These are phyloP conservation scores for Chaetomiaceae sp. DNA, from an alignment of 2,329 filamentous ascomycete genomes.

Conservation along the genomic window DNA sequence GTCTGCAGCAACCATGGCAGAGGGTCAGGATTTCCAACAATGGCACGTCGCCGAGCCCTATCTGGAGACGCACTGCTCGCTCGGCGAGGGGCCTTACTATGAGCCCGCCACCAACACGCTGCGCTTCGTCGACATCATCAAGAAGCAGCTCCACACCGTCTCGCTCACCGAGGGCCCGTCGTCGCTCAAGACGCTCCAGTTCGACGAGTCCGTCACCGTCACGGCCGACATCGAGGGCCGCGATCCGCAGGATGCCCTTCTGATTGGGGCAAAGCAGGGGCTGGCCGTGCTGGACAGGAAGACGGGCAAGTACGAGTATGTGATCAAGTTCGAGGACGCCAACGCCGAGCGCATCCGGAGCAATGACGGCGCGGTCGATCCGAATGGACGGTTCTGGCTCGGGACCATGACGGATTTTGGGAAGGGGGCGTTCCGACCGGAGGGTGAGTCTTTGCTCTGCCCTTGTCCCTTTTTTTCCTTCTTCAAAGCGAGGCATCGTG, in stretches of 20 bases:
- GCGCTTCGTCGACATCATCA: slow-evolving; percentile 80
- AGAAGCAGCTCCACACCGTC: slow-evolving; percentile 67
- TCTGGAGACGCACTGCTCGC: slow-evolving; percentile 59
- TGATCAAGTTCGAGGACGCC: slow-evolving; percentile 43
- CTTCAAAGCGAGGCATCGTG: slow-evolving; percentile 1
- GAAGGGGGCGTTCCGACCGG: slow-evolving; percentile 53
- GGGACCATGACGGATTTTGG: slow-evolving; percentile 78
- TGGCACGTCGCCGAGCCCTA: slow-evolving; percentile 52
- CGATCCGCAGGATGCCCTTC: slow-evolving; percentile 59
- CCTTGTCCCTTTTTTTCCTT: background rate
- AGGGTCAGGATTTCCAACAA: slow-evolving; percentile 35
- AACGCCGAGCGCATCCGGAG: slow-evolving; percentile 55
- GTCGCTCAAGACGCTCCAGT: slow-evolving; percentile 58
- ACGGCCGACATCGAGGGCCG: slow-evolving; percentile 74
- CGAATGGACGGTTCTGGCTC: slow-evolving; percentile 76
- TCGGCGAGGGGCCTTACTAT: slow-evolving; percentile 73
- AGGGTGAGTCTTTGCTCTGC: slow-evolving; percentile 41
- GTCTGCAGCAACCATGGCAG: slow-evolving; percentile 30
- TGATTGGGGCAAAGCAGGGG: slow-evolving; percentile 77
- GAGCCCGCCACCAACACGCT: slow-evolving; percentile 61
- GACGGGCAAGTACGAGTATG: slow-evolving; percentile 50
- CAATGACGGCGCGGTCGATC: slow-evolving; percentile 82
- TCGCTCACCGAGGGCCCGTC: slow-evolving; percentile 59
- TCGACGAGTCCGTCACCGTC: slow-evolving; percentile 55
- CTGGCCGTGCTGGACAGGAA: slow-evolving; percentile 70